phyloP scores from a whole-genome alignment of 257 asterid species.

The Solanum sejunctum region DNA sequence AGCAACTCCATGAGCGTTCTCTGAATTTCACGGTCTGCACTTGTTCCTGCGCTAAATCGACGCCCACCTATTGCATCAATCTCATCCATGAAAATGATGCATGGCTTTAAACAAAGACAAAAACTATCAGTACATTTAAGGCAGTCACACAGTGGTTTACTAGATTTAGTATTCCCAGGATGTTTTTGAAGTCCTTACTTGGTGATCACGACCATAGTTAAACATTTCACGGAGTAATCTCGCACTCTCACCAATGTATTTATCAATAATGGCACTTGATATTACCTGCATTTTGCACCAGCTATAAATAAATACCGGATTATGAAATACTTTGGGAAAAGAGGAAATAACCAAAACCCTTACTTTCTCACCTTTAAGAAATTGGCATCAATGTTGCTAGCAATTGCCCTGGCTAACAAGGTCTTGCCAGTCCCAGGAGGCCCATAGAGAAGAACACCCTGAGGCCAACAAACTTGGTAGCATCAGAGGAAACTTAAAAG shows the following conservation, averaged over 20 bases:
- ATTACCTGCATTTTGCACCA: constrained; percentile 46
- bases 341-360: neutral
- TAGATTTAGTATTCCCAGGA: neutral
- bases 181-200: constrained; percentile 31
- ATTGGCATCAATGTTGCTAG: constrained; percentile 92
- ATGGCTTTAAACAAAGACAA: constrained; percentile 42
- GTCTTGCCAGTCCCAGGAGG: constrained; percentile 99
- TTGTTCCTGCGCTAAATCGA: constrained; percentile 94
- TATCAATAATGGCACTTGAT: constrained; percentile 91
- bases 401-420: constrained; percentile 90
- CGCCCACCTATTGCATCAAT: constrained; percentile 97
- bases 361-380: constrained; percentile 54
- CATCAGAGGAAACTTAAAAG: neutral
- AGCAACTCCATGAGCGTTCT: constrained; percentile 94
- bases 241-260: constrained; percentile 93
- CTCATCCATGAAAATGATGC: constrained; percentile 98
- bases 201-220: constrained; percentile 94
- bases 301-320: neutral
- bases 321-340: neutral
- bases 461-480: constrained; percentile 7
- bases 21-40: constrained; percentile 98
- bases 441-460: constrained; percentile 97
- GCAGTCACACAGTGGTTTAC: neutral
- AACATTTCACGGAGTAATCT: constrained; percentile 86
- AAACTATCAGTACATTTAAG: neutral